Evolutionary conservation across 257 asterid genomes (phyloP).

Genomic region (Salvia hispanica): DNA sequence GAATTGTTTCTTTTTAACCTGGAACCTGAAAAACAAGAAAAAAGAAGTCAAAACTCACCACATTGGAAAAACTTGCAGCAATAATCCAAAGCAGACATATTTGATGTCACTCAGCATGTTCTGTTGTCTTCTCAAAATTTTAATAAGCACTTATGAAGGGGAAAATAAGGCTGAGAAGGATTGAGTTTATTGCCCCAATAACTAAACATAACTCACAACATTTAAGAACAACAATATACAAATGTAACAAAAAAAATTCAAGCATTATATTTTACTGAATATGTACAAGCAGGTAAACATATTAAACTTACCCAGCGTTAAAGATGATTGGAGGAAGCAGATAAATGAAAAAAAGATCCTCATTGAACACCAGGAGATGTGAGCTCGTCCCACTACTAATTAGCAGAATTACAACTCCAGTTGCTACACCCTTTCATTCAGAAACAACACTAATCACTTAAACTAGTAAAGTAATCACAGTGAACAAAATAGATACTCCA

Average conservation of each 20-base stretch:
- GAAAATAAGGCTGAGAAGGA: conserved; percentile 13
- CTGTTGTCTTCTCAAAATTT: not conserved
- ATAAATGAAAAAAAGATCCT: conserved; percentile 95
- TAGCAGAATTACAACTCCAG: conserved; percentile 84
- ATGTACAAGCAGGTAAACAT: conserved; percentile 10
- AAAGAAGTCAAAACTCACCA: conserved; percentile 18
- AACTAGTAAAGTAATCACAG: conserved; percentile 5
- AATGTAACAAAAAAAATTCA: too few species aligned
- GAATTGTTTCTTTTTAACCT: conserved; percentile 98
- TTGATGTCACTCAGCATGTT: not conserved
- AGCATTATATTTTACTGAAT: not conserved
- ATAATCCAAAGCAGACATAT: conserved; percentile 19
- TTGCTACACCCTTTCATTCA: conserved; percentile 68
- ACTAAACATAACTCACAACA: conserved; percentile 18
- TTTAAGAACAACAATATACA: not conserved
- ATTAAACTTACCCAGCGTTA: conserved; percentile 81
- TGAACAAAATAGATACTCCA: conserved; percentile 18
- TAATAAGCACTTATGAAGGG: not conserved
- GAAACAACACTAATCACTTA: conserved; percentile 24
- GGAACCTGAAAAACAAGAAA: conserved; percentile 70
- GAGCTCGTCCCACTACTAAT: conserved; percentile 83
- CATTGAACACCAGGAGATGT: conserved; percentile 86
- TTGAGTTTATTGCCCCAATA: conserved; percentile 8
- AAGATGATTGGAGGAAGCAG: conserved; percentile 98
- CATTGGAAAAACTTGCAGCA: conserved; percentile 25